Conservation (phyloP, 306 rosid genomes). For the Comarum palustre region DNA sequence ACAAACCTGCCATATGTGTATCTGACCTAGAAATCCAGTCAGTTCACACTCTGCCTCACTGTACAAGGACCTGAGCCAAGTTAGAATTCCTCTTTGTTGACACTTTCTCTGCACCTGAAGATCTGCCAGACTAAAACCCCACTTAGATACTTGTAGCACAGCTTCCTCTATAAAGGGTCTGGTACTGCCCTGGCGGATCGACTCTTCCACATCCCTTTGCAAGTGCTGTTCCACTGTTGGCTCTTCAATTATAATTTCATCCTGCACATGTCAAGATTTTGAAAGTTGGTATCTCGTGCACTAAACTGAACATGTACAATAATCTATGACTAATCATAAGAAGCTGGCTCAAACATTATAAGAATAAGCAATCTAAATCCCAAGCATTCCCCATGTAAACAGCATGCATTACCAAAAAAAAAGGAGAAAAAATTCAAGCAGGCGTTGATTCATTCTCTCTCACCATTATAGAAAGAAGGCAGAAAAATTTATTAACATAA, state of each 20-base stretch:
- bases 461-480: neutral
- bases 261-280: slow-evolving; percentile 44
- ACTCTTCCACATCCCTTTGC: slow-evolving; percentile 87
- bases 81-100: slow-evolving; percentile 58
- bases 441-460: neutral
- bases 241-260: slow-evolving; percentile 63
- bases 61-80: slow-evolving; percentile 79
- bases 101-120: slow-evolving; percentile 77
- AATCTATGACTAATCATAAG: neutral
- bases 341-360: neutral
- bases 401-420: slow-evolving; percentile 2
- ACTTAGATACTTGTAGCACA: slow-evolving; percentile 68
- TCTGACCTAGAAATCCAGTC: slow-evolving; percentile 78
- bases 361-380: neutral
- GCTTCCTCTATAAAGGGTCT: slow-evolving; percentile 82
- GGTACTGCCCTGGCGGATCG: slow-evolving; percentile 67
- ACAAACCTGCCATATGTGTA: slow-evolving; percentile 94
- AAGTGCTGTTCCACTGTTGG: slow-evolving; percentile 57
- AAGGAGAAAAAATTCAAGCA: neutral
- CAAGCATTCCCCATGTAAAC: neutral
- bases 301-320: neutral
- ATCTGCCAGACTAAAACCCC: slow-evolving; percentile 78
- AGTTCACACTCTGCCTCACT: slow-evolving; percentile 74
- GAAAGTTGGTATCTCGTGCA: slow-evolving; percentile 5
- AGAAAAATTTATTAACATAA: neutral